Conservation (phyloP, 192 early-diverging fungal species). For the Gaertneriomyces semiglobifer region DNA sequence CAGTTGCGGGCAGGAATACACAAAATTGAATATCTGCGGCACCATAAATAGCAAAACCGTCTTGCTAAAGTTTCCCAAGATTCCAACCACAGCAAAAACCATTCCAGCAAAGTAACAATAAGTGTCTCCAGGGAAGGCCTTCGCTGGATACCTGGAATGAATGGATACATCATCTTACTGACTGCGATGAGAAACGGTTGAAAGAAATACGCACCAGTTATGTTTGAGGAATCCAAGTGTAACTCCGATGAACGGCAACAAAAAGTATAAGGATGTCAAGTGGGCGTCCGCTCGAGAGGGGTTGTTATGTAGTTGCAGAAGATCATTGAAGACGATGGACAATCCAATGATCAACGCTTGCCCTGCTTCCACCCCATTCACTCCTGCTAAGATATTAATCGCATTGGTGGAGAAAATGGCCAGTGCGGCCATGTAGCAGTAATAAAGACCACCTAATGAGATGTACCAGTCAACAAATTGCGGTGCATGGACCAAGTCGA, state of each 20-base stretch:
- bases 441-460: constrained; percentile 74
- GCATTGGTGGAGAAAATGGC: constrained; percentile 95
- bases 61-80: constrained; percentile 90
- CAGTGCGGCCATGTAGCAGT: constrained; percentile 85
- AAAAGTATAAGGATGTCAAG: constrained; percentile 82
- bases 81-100: constrained; percentile 97
- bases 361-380: constrained; percentile 95
- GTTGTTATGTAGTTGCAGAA: constrained; percentile 61
- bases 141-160: constrained; percentile 71
- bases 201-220: constrained; percentile 66
- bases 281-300: constrained; percentile 71
- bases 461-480: background rate
- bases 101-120: constrained; percentile 98
- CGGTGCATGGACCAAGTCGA: background rate
- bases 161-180: background rate
- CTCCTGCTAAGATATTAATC: constrained; percentile 97
- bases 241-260: constrained; percentile 89
- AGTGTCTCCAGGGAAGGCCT: constrained; percentile 93
- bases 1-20: constrained; percentile 91
- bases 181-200: background rate
- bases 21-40: constrained; percentile 97
- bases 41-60: constrained; percentile 90
- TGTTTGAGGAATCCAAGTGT: constrained; percentile 74
- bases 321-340: constrained; percentile 74
- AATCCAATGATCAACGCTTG: constrained; percentile 89